Base-by-base conservation (phyloP, 169 alveolate species). In the Babesia divergens region DNA sequence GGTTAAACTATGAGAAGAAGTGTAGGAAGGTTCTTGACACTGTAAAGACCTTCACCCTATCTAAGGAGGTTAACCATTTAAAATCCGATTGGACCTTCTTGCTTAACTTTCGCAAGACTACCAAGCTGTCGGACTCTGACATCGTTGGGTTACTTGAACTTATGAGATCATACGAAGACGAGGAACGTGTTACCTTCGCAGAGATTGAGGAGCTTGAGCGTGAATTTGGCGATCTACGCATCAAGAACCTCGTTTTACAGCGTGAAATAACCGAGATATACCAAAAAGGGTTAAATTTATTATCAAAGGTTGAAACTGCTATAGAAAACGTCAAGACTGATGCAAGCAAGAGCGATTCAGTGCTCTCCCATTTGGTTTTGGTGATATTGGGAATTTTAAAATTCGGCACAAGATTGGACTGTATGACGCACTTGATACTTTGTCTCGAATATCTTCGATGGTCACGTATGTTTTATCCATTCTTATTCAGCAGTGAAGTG, bases 331-430 rank as follows among this genome's bases (percentile, higher is more conserved):
- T 76, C 13, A 65, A 56, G 52, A 46, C 28, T 14, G 67, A 76
- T 16, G 52, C n/a, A n/a, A n/a, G 62, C 26, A 76, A 65, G 64
- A 65, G 70, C 56, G 85, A 34, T 6, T 22, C 74, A 32, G 60
- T 76, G 16, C 20, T 76, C 14, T 47, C 70, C 22, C 69, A 65
- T 31, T 29, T 76, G 2, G 71, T 76, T 13, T 11, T 76, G 65
- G 71, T 76, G 3, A 37, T 70, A 13, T n/a, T 76, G 13, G 82
- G 66, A 24, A 56, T 66, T 14, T 60, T 76, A 14, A 76, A 62
- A 32, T 76, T 52, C 26, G 85, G 85, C 16, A 81, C 82, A n/a
- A 65, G 49, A 24, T 11, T 76, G 72, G 71, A 54, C n/a, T 58
- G 40, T 3, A 62, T 62, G 72, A 42, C 40, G 9, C 24, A 9